phyloP scores from a whole-genome alignment of 2,329 filamentous ascomycete species.

The Aspergillus tubingensis region DNA sequence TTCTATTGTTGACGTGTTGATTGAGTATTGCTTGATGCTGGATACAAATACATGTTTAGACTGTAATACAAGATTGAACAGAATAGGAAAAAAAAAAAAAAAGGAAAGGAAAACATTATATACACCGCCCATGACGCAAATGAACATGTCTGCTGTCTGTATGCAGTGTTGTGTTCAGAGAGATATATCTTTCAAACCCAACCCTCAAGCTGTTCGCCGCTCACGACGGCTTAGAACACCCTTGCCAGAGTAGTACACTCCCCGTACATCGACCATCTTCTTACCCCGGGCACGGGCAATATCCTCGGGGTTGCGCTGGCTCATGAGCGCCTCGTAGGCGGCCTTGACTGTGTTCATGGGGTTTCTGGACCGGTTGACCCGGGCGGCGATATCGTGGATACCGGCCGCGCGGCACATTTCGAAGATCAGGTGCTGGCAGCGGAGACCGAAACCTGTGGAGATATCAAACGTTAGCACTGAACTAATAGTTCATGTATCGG shows the following conservation, averaged over 20 bases:
- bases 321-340: conserved; percentile 76
- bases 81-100: conserved; percentile 7
- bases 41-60: conserved; percentile 9
- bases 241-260: conserved; percentile 88
- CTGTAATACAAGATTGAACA: conserved; percentile 32
- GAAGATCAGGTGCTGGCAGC: conserved; percentile 87
- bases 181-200: too few species aligned
- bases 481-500: not conserved
- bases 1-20: not conserved
- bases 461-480: not conserved
- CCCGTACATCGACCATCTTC: conserved; percentile 94
- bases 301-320: conserved; percentile 83
- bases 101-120: conserved; percentile 19
- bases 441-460: conserved; percentile 80
- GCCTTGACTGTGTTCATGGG: conserved; percentile 99
- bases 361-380: conserved; percentile 82
- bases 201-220: too few species aligned
- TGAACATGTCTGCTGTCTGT: conserved; percentile 14
- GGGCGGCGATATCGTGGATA: conserved; percentile 81
- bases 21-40: conserved; percentile 13
- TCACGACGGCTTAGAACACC: not conserved
- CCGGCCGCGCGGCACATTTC: conserved; percentile 88
- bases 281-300: conserved; percentile 86
- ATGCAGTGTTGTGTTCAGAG: not conserved
- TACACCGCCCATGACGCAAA: conserved; percentile 25